A percentile compares a stretch with the other conserved stretches of the same genome.
phyloP scores from a whole-genome alignment of 352 stramenopile species.

The Pythium guiyangense region DNA sequence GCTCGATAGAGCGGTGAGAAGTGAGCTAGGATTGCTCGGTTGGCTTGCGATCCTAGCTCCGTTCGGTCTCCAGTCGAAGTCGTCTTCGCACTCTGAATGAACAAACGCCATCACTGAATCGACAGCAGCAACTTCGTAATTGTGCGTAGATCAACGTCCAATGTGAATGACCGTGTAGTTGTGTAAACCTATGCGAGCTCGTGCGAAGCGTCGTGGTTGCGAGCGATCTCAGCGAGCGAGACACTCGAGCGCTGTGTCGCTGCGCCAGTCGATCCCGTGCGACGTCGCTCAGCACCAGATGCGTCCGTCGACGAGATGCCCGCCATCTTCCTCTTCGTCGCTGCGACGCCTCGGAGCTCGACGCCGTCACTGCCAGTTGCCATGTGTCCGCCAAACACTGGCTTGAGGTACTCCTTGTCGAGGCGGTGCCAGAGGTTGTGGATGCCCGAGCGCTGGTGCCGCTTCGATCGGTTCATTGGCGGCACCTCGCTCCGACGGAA shows the following conservation, averaged over 20 bases:
- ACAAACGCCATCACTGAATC: too few relatives aligned
- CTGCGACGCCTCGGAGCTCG: conserved; percentile 3
- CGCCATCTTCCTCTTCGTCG: conserved; percentile 2
- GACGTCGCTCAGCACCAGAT: not conserved
- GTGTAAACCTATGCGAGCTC: conserved; percentile 20
- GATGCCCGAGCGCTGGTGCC: conserved; percentile 38
- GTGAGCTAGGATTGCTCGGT: too few relatives aligned
- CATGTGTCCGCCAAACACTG: conserved; percentile 47
- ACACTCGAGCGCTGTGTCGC: conserved; percentile 13
- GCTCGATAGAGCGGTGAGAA: too few relatives aligned
- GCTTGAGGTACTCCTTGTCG: conserved; percentile 74
- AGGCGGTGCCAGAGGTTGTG: conserved; percentile 56
- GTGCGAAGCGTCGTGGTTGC: conserved; percentile 38
- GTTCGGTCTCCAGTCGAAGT: too few relatives aligned
- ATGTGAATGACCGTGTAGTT: too few relatives aligned
- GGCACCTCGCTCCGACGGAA: conserved; percentile 23
- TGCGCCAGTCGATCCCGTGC: not conserved
- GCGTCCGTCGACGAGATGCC: not conserved
- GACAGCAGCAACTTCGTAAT: too few relatives aligned
- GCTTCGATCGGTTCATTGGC: conserved; percentile 28
- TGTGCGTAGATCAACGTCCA: too few relatives aligned
- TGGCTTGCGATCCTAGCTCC: too few relatives aligned
- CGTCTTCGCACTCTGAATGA: too few relatives aligned
- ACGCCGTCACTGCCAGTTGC: not conserved
- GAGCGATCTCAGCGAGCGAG: conserved; percentile 54